Base-by-base conservation (phyloP, 129 eudicot genomes). In the Escallonia rubra region DNA sequence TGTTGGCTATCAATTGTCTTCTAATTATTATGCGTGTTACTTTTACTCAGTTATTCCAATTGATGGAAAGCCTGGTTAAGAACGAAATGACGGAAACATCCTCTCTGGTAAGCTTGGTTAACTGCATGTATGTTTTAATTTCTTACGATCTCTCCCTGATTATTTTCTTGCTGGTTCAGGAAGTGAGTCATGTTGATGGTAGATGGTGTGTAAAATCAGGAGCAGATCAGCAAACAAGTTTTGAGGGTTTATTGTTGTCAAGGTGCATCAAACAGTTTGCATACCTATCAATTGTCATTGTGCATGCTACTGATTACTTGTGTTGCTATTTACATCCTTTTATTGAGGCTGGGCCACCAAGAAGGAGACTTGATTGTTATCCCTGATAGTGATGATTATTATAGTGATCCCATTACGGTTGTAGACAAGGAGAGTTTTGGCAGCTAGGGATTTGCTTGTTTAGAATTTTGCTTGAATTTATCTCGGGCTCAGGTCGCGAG, bases 201-300 rank as follows among this genome's bases (percentile, higher is more conserved):
- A 89, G 98, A 84, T 88, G 89, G 96, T 93, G 98, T 73, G 82
- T 93, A 76, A 80, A 66, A 77, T 88, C 96, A 61, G 88, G 78
- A 64, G 69, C 85, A 44, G 84, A 82, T 53, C 45, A 48, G 61
- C 82, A 59, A 58, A 67, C 79, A 69, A 76, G 72, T 80, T 76
- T 93, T 72, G 84, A 89, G 62, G 96, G 98, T 56, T 79, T 93
- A 74, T 73, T 93, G 83, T 74, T 93, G 72, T 82, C 98, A 72
- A 93, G 98, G 98, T 93, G 76, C 78, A 60, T 73, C 59, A 53
- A 60, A 63, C 60, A 44, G 72, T 57, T 69, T 59, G 59, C 76
- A 59, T 44, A 45, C 40, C 0, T 44, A 44, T 55, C 61, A 42
- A 42, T 44, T 66, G 61, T 66, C 12, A 9, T 49, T 50, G 55